Percentiles rank a stretch among this genome's conserved stretches.
Evolutionary conservation across 129 eudicot genomes (phyloP).

Genomic region (Pulicaria dysenterica): DNA sequence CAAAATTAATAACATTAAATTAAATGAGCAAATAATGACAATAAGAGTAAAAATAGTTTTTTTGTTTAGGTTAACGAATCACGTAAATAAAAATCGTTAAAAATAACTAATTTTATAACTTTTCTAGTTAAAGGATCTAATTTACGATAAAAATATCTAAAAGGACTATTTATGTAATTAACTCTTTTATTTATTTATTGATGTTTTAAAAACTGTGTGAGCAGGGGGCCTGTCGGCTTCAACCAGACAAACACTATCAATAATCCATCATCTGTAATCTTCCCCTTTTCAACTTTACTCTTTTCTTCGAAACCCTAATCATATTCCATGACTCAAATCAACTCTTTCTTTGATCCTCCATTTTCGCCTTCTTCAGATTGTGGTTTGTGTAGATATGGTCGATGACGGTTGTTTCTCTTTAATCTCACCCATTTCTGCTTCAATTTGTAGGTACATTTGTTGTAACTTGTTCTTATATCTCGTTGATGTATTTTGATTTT

Average conservation of each 20-base stretch:
- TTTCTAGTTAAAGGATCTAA: no score
- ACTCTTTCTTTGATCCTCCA: constrained; percentile 24
- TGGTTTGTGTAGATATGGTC: constrained; percentile 25
- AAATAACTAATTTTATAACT: no score
- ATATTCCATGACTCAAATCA: constrained; percentile 15
- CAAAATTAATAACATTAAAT: no score
- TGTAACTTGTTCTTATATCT: constrained; percentile 13
- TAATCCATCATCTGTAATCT: constrained; percentile 21
- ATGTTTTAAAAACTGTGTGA: constrained; percentile 33
- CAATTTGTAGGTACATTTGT: constrained; percentile 31
- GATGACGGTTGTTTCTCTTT: constrained; percentile 24
- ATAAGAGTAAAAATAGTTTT: no score
- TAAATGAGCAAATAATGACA: no score
- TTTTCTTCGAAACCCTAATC: constrained; percentile 51
- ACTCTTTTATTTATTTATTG: constrained; percentile 3
- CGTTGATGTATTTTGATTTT: constrained; percentile 4
- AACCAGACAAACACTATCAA: constrained; percentile 70
- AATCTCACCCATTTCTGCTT: constrained; percentile 23
- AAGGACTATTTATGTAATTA: no score
- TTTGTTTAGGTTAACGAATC: no score
- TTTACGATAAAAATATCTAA: no score
- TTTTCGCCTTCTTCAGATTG: neutral
- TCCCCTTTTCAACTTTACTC: constrained; percentile 11
- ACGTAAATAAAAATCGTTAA: no score
- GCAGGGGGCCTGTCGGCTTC: constrained; percentile 72